Evolutionary conservation across 257 asterid species (phyloP).

Genomic region (Craterostigma plantagineum): DNA sequence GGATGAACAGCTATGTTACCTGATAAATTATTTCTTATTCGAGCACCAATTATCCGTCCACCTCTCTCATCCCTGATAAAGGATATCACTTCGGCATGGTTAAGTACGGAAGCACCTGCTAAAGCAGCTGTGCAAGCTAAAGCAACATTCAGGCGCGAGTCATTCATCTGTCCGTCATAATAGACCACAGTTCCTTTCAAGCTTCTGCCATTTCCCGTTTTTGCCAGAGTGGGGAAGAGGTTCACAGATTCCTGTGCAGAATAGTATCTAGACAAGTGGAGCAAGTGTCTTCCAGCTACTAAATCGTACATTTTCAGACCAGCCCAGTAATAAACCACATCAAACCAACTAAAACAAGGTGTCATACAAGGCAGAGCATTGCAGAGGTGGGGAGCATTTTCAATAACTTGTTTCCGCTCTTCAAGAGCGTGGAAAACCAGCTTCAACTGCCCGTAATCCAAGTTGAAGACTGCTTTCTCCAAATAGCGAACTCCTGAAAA

Average conservation of each 20-base stretch:
- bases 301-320: conserved; percentile 97
- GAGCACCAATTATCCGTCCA: conserved; percentile 69
- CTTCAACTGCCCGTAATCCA: conserved; percentile 86
- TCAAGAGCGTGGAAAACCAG: conserved; percentile 86
- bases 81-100: conserved; percentile 79
- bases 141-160: conserved; percentile 77
- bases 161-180: conserved; percentile 99
- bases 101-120: conserved; percentile 84
- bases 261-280: conserved; percentile 85
- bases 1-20: conserved; percentile 21
- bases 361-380: conserved; percentile 96
- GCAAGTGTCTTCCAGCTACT: conserved; percentile 72
- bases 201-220: conserved; percentile 54
- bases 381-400: conserved; percentile 92
- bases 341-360: conserved; percentile 98
- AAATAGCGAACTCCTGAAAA: conserved; percentile 90
- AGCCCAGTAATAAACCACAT: conserved; percentile 73
- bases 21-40: conserved; percentile 54
- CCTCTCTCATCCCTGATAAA: conserved; percentile 48
- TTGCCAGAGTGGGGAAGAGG: conserved; percentile 80
- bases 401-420: conserved; percentile 91
- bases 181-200: conserved; percentile 96
- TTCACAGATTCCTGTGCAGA: conserved; percentile 75
- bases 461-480: conserved; percentile 92
- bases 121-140: conserved; percentile 92